phyloP scores from a whole-genome alignment of 2,329 filamentous ascomycete species.

The Clonostachys chloroleuca region DNA sequence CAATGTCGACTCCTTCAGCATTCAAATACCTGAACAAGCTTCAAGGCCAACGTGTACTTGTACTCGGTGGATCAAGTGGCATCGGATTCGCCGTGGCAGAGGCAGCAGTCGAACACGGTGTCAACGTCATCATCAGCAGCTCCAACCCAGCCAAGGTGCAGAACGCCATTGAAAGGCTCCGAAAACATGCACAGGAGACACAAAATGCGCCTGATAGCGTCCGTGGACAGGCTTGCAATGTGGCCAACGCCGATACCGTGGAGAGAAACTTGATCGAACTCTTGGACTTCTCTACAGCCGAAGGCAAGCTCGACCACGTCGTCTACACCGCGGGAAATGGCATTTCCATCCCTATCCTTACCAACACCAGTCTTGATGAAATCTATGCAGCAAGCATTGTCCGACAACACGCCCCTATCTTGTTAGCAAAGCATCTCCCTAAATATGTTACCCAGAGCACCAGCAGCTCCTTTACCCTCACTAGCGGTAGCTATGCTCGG shows the following conservation, averaged over 20 bases:
- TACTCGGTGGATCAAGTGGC: conserved; percentile 62
- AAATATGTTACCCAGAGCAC: conserved; percentile 1
- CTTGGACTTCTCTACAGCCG: conserved; percentile 31
- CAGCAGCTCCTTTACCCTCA: conserved; percentile 49
- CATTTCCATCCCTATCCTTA: neutral
- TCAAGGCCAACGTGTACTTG: conserved; percentile 38
- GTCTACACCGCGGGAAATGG: conserved; percentile 50
- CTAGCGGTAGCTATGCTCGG: conserved; percentile 45
- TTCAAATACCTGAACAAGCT: conserved; percentile 17
- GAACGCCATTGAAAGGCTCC: conserved; percentile 36
- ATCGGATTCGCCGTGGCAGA: conserved; percentile 60
- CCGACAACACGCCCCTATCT: conserved; percentile 42
- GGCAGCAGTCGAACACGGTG: conserved; percentile 48
- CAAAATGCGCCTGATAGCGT: conserved; percentile 4
- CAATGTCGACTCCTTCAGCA: no score
- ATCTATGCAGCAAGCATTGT: conserved; percentile 37
- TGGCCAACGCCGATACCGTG: conserved; percentile 7
- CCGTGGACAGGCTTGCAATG: conserved; percentile 13
- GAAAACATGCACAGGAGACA: conserved; percentile 5
- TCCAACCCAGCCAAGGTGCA: conserved; percentile 46
- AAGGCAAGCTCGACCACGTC: conserved; percentile 51
- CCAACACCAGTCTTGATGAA: conserved; percentile 24
- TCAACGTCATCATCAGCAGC: conserved; percentile 53
- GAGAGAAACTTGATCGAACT: conserved; percentile 43
- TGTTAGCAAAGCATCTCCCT: conserved; percentile 45